phyloP scores from a whole-genome alignment of 2,329 filamentous ascomycete species.

The Tolypocladium album region DNA sequence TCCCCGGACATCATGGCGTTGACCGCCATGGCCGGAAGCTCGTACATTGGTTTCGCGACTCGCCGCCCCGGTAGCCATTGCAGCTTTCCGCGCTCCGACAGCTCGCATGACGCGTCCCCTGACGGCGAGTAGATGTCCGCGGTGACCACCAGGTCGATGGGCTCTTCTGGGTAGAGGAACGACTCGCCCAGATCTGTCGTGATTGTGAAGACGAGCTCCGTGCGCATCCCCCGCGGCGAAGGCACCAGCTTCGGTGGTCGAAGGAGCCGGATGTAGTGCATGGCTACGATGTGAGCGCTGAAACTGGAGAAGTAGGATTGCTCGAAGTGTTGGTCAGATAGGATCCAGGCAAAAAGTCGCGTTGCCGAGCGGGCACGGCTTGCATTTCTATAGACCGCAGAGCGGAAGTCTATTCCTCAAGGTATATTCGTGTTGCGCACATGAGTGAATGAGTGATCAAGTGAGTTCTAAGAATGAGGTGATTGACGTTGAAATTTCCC shows the following conservation, averaged over 20 bases:
- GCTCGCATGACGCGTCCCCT: constrained; percentile 11
- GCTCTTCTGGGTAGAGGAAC: constrained; percentile 33
- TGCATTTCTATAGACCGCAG: neutral
- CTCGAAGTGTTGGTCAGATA: neutral
- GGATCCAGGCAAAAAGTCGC: neutral
- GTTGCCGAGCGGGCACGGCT: neutral
- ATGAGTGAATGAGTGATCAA: neutral
- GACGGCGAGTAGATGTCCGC: constrained; percentile 13
- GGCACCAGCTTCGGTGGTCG: constrained; percentile 30
- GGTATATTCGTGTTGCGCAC: neutral
- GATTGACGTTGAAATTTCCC: neutral
- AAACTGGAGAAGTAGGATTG: neutral
- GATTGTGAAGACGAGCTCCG: constrained; percentile 40
- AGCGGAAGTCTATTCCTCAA: too few relatives aligned
- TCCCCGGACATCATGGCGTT: constrained; percentile 12
- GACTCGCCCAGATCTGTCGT: constrained; percentile 48
- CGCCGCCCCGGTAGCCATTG: constrained; percentile 25
- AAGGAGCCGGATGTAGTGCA: constrained; percentile 49
- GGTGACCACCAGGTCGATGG: constrained; percentile 31
- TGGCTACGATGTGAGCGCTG: constrained; percentile 13
- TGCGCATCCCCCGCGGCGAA: constrained; percentile 11
- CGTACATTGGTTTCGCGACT: constrained; percentile 24
- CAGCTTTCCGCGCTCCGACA: constrained; percentile 15
- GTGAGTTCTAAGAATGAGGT: neutral
- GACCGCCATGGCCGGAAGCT: constrained; percentile 16